Base-by-base conservation (phyloP, 164 flowering plant genomes). In the Cinnamomum chago region DNA sequence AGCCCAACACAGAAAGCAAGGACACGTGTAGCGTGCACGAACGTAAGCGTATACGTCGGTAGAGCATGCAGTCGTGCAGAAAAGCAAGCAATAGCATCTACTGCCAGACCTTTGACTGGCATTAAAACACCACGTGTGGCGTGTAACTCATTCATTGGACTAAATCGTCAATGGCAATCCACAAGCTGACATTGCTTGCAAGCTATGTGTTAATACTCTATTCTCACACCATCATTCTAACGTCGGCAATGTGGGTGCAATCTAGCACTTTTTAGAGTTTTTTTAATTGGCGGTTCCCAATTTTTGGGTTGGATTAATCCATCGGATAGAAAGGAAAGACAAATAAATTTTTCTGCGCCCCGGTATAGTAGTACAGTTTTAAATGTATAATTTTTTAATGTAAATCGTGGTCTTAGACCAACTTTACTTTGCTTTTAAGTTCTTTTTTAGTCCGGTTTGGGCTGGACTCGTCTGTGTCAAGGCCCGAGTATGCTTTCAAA, bases 301-400 rank as follows among this genome's bases (percentile, higher is more conserved):
- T n/a, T n/a, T n/a, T n/a, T n/a, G n/a, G n/a, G n/a, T n/a, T n/a
- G n/a, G n/a, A n/a, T n/a, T n/a, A n/a, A n/a, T n/a, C n/a, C n/a
- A n/a, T n/a, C n/a, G n/a, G n/a, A n/a, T n/a, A n/a, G n/a, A n/a
- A n/a, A n/a, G 25, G 25, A 24, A 24, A 24, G 25, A 0, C 25
- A 1, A 24, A 24, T 24, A 24, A 24, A 24, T 0, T 24, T 24
- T 24, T 1, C 25, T 24, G 25, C 25, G 25, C 25, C 25, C 25
- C 25, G 1, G 1, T 25, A 1, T 25, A 1, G 27, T 25, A 25
- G 27, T 1, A 0, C 27, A 25, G 2, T 25, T 25, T 25, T 1
- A 1, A 25, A 25, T 25, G 0, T 25, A 25, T 1, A 1, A 25
- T 1, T 1, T 25, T 1, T 1, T 0, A 1, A 1, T 25, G 27